Evolutionary conservation across 2,329 filamentous ascomycete genomes (phyloP).

Genomic region (Dichotomopilus funicola): DNA sequence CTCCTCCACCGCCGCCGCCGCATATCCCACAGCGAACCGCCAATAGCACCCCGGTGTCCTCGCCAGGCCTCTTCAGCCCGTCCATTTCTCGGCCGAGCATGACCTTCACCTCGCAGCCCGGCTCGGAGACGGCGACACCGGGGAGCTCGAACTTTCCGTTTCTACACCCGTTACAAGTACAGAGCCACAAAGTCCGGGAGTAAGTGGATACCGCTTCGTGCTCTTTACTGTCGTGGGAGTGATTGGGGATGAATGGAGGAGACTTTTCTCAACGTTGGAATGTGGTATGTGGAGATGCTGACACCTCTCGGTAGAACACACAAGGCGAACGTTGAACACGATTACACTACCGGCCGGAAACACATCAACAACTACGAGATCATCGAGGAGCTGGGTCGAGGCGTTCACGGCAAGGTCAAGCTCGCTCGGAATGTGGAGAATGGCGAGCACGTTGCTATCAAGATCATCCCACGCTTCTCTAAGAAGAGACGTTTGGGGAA

Average conservation of each 20-base stretch:
- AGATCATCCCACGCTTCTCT: conserved; percentile 94
- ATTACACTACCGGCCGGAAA: conserved; percentile 84
- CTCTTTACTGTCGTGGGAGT: not conserved
- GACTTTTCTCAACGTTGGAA: not conserved
- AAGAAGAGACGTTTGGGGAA: conserved; percentile 89
- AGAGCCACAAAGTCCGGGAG: conserved; percentile 70
- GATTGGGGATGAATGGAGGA: not conserved
- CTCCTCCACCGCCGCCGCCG: conserved; percentile 28
- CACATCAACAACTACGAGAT: conserved; percentile 97
- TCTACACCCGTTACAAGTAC: conserved; percentile 54
- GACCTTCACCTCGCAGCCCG: conserved; percentile 34
- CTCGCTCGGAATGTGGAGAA: conserved; percentile 74
- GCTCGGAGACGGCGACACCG: conserved; percentile 50
- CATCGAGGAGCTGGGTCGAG: conserved; percentile 89
- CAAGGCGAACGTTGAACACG: conserved; percentile 83
- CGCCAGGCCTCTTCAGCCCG: conserved; percentile 56
- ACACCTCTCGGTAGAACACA: conserved; percentile 56
- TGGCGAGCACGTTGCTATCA: conserved; percentile 83
- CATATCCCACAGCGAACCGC: conserved; percentile 43
- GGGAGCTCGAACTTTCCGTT: conserved; percentile 51
- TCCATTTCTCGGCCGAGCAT: conserved; percentile 37
- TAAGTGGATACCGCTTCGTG: conserved; percentile 40
- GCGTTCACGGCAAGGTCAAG: conserved; percentile 97
- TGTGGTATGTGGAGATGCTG: conserved; percentile 1
- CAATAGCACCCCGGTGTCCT: conserved; percentile 53